These are phyloP conservation scores for Tolypocladium pustulatum DNA, from an alignment of 2,329 filamentous ascomycete species.

Conservation along the genomic window DNA sequence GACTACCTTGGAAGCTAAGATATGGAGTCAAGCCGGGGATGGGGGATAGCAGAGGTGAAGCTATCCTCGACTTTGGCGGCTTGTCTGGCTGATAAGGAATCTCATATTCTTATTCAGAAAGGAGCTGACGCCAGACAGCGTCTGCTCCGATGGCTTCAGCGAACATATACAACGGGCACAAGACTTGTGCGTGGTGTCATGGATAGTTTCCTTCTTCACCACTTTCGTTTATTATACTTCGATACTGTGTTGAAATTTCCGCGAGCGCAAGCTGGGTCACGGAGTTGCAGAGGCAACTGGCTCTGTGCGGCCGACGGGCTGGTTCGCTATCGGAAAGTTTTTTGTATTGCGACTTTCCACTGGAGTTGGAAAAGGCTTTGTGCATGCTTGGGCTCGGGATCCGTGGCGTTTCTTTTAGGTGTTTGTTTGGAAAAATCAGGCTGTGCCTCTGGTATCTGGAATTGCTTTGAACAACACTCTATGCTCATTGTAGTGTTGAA, in stretches of 20 bases:
- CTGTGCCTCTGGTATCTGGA: not conserved
- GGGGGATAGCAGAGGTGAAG: not conserved
- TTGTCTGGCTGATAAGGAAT: too few species aligned
- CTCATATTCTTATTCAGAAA: not conserved
- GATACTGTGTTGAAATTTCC: not conserved
- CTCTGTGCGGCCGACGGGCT: not conserved
- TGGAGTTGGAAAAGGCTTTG: not conserved
- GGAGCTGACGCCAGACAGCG: not conserved
- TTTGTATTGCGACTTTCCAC: not conserved
- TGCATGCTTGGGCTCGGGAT: not conserved
- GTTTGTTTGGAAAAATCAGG: not conserved
- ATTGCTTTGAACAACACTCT: not conserved
- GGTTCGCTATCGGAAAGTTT: not conserved
- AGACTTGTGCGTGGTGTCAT: not conserved
- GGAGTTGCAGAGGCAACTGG: not conserved
- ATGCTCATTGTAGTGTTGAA: not conserved
- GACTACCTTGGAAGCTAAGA: conserved; percentile 30
- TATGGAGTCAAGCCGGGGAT: conserved; percentile 9
- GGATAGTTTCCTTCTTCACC: not conserved
- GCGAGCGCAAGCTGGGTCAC: not conserved
- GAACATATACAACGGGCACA: not conserved
- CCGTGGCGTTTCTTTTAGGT: not conserved
- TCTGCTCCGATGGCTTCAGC: not conserved
- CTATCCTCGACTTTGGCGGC: not conserved
- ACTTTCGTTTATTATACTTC: not conserved